These are phyloP conservation scores for Stevia rebaudiana DNA, from an alignment of 140 eudicot genomes.

Conservation along the genomic window DNA sequence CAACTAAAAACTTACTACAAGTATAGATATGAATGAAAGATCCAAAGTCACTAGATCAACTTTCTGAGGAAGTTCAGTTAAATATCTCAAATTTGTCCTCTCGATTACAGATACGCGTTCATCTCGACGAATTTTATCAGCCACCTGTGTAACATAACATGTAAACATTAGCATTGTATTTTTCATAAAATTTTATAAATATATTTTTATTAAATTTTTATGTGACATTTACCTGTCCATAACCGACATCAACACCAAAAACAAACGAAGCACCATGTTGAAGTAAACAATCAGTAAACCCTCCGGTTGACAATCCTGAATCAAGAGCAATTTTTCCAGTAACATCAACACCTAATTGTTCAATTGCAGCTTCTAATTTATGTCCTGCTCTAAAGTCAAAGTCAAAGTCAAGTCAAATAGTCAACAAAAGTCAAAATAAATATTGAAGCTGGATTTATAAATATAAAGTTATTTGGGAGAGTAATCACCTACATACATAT, in stretches of 20 bases:
- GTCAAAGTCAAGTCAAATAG: neutral
- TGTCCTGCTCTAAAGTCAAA: constrained; percentile 71
- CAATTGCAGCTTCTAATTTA: constrained; percentile 95
- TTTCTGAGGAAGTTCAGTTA: constrained; percentile 84
- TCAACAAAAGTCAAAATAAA: neutral
- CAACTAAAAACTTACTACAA: constrained; percentile 48
- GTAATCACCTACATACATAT: constrained; percentile 99
- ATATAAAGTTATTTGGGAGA: constrained; percentile 24
- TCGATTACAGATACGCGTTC: constrained; percentile 80
- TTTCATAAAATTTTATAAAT: neutral
- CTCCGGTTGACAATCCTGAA: constrained; percentile 96
- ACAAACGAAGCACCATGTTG: constrained; percentile 91
- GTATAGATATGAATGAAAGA: constrained; percentile 91
- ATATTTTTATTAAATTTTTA: neutral
- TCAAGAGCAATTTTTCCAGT: constrained; percentile 91
- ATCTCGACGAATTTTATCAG: constrained; percentile 80
- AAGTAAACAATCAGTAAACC: constrained; percentile 95
- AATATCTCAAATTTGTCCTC: constrained; percentile 90
- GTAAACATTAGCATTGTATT: neutral
- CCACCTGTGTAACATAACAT: constrained; percentile 52
- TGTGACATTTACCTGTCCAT: constrained; percentile 70
- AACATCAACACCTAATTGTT: constrained; percentile 78
- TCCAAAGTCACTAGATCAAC: constrained; percentile 95
- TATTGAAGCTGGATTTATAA: neutral
- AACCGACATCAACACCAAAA: constrained; percentile 97